These are phyloP conservation scores for Pugionium dolabratum DNA, from an alignment of 345 rosid genomes.

Conservation along the genomic window DNA sequence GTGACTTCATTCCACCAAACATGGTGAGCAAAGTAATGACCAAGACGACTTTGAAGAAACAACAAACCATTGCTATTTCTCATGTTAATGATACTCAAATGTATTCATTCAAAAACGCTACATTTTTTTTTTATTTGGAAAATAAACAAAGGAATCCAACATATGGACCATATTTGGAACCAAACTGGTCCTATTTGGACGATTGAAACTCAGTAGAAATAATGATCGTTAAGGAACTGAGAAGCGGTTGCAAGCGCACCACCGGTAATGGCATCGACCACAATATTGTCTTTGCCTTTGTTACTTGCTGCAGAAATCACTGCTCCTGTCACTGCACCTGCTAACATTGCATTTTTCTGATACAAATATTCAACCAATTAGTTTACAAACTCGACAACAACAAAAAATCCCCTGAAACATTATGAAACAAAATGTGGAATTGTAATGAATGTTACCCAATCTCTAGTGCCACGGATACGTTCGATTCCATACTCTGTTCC, in stretches of 20 bases:
- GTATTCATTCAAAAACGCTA: constrained; percentile 11
- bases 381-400: neutral
- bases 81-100: constrained; percentile 20
- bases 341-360: constrained; percentile 92
- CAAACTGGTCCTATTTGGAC: constrained; percentile 3
- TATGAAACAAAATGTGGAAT: neutral
- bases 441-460: constrained; percentile 58
- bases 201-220: constrained; percentile 37
- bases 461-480: constrained; percentile 68
- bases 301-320: constrained; percentile 55
- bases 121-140: constrained; percentile 19
- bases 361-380: neutral
- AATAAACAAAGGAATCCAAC: constrained; percentile 22
- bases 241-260: constrained; percentile 89
- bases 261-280: constrained; percentile 67
- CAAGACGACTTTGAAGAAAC: neutral
- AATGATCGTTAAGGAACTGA: constrained; percentile 56
- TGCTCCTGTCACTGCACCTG: constrained; percentile 82
- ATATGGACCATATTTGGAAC: constrained; percentile 15
- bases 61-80: constrained; percentile 7
- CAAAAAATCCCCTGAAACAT: neutral
- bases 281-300: constrained; percentile 54
- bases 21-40: neutral
- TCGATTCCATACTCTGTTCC: constrained; percentile 73
- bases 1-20: constrained; percentile 1